Base-by-base conservation (phyloP, 148 eudicot species). In the Drosera capensis region DNA sequence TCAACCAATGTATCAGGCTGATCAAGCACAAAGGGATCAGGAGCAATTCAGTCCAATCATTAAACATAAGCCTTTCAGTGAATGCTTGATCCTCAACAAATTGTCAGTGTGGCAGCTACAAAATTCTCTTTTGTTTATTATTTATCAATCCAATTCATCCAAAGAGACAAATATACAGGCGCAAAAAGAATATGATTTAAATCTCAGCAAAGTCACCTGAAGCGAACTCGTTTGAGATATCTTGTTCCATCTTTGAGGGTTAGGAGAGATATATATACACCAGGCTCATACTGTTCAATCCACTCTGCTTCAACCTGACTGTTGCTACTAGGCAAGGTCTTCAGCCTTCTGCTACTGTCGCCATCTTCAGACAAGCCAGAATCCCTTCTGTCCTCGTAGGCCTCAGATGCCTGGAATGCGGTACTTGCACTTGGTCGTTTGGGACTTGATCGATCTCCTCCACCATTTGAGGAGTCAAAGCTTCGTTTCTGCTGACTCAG, bases 201-300 rank as follows among this genome's bases (percentile, higher is more conserved):
- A 34, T 2, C 11, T 11, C 14, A 34, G 6, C 6, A 34, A 11
- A n/a, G 31, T 45, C 71, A 88, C 97, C 97, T 88, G 94, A 88
- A 88, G 59, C 97, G 97, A 50, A 88, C 97, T 18, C 97, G 77
- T 62, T 88, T 88, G 48, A 88, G 97, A 65, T 88, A 94, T 61
- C 94, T 73, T 20, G 94, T 77, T 46, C 97, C 94, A 66, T 88
- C 94, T 47, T 67, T 67, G 51, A 83, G 84, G 56, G 97, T 86
- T 34, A 88, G 67, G 28, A 88, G 78, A 14, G 97, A 83, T 42
- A 88, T 83, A 49, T 88, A 88, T 41, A 88, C 97, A 51, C 97
- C 97, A 48, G 92, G 84, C 73, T 83, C 97, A 22, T 88, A 88
- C 64, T 80, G 97, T 56, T 88, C 97, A 51, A 80, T 88, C 94